These are phyloP conservation scores for Akebia trifoliata DNA, from an alignment of 164 flowering plant species.

Conservation along the genomic window DNA sequence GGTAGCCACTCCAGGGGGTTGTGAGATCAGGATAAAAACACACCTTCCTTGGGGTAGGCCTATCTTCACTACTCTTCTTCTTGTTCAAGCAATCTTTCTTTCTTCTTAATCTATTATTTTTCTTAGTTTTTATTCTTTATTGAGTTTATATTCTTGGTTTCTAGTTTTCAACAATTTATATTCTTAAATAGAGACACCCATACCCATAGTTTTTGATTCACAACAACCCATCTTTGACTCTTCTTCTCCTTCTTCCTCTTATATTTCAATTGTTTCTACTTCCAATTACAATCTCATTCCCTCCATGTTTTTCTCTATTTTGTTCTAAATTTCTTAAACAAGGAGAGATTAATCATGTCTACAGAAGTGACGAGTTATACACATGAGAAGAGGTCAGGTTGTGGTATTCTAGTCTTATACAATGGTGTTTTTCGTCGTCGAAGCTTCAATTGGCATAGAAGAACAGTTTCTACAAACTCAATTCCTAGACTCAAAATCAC, in stretches of 20 bases:
- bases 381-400: slow-evolving; percentile 49
- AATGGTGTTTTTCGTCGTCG: slow-evolving; percentile 47
- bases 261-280: too few relatives aligned
- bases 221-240: too few relatives aligned
- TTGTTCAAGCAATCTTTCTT: slow-evolving; percentile 17
- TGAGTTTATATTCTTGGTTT: not conserved
- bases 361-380: slow-evolving; percentile 29
- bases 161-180: too few relatives aligned
- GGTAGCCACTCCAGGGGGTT: slow-evolving; percentile 28
- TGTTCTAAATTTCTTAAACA: not conserved
- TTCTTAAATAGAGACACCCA: too few relatives aligned
- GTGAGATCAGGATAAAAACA: slow-evolving; percentile 13
- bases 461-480: slow-evolving; percentile 42
- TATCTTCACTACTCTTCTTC: slow-evolving; percentile 12
- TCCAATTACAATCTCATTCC: too few relatives aligned
- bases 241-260: too few relatives aligned
- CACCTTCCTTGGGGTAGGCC: slow-evolving; percentile 10
- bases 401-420: slow-evolving; percentile 42
- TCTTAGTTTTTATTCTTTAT: not conserved
- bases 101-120: not conserved
- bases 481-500: slow-evolving; percentile 22
- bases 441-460: slow-evolving; percentile 42
- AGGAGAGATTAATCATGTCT: too few relatives aligned
- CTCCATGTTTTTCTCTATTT: not conserved
- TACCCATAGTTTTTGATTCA: too few relatives aligned